phyloP scores from a whole-genome alignment of 73 alveolate genomes.

The Paramecium pentaurelia region DNA sequence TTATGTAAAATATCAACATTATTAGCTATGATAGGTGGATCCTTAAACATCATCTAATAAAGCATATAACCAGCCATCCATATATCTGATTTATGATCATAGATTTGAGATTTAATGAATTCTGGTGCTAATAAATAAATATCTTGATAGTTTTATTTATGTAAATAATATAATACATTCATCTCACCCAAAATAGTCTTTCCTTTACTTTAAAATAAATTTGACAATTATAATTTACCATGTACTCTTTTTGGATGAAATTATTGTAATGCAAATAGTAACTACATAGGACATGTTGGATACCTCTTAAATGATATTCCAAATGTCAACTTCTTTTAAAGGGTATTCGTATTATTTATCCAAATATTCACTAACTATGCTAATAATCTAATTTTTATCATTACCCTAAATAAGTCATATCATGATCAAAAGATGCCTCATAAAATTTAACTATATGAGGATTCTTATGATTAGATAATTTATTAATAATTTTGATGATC shows the following conservation, averaged over 20 bases:
- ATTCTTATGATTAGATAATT: background rate
- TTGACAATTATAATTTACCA: background rate
- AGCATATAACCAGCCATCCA: conserved; percentile 46
- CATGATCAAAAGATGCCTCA: conserved; percentile 42
- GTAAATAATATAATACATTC: conserved; percentile 19
- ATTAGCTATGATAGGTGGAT: background rate
- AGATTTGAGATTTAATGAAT: background rate
- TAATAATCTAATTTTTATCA: background rate
- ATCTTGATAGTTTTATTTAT: conserved; percentile 5
- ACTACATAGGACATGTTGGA: background rate
- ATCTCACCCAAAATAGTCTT: conserved; percentile 8
- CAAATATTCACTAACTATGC: conserved; percentile 12
- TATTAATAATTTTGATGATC: background rate
- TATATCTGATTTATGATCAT: conserved; percentile 39
- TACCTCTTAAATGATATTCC: background rate
- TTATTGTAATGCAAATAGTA: background rate
- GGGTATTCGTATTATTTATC: background rate
- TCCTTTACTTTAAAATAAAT: background rate
- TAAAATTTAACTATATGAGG: background rate
- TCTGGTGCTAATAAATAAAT: conserved; percentile 45
- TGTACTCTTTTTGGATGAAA: conserved; percentile 18
- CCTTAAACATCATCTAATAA: conserved; percentile 20
- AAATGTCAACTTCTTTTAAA: background rate
- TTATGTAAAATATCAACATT: conserved; percentile 15
- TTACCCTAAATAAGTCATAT: conserved; percentile 44